Evolutionary conservation across 768 basidiomycete species (phyloP).

Genomic region (Leccinum incarnatum): DNA sequence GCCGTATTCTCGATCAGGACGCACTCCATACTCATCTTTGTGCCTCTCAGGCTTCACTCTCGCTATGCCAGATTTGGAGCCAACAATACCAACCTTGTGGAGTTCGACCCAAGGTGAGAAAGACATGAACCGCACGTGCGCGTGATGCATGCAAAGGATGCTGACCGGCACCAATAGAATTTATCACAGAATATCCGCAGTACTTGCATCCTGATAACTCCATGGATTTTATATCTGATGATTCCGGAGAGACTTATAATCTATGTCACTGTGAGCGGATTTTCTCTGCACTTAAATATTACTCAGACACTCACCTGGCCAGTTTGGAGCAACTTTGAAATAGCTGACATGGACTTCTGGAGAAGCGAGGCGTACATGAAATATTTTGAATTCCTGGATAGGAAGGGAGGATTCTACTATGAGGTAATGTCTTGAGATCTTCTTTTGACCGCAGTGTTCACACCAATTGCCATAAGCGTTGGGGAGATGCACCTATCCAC

Average conservation of each 20-base stretch:
- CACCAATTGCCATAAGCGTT: slow-evolving; percentile 48
- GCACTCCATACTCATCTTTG: neutral
- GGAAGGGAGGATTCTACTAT: slow-evolving; percentile 84
- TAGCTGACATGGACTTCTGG: slow-evolving; percentile 83
- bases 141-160: slow-evolving; percentile 31
- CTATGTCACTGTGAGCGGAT: slow-evolving; percentile 54
- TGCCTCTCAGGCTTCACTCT: slow-evolving; percentile 52
- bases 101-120: slow-evolving; percentile 48
- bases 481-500: slow-evolving; percentile 95
- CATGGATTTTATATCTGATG: slow-evolving; percentile 61
- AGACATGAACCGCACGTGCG: slow-evolving; percentile 20
- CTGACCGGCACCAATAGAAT: slow-evolving; percentile 47
- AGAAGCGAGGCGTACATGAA: slow-evolving; percentile 75
- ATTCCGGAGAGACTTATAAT: slow-evolving; percentile 64
- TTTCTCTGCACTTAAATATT: neutral
- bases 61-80: slow-evolving; percentile 59
- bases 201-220: slow-evolving; percentile 56
- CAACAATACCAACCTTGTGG: slow-evolving; percentile 67
- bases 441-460: slow-evolving; percentile 2
- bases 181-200: slow-evolving; percentile 52
- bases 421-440: slow-evolving; percentile 45
- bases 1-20: neutral
- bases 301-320: neutral
- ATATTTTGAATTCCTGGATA: slow-evolving; percentile 81
- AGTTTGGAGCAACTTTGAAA: slow-evolving; percentile 97